Evolutionary conservation across 495 filamentous ascomycete genomes (phyloP).

Genomic region (Aspergillus indologenus): DNA sequence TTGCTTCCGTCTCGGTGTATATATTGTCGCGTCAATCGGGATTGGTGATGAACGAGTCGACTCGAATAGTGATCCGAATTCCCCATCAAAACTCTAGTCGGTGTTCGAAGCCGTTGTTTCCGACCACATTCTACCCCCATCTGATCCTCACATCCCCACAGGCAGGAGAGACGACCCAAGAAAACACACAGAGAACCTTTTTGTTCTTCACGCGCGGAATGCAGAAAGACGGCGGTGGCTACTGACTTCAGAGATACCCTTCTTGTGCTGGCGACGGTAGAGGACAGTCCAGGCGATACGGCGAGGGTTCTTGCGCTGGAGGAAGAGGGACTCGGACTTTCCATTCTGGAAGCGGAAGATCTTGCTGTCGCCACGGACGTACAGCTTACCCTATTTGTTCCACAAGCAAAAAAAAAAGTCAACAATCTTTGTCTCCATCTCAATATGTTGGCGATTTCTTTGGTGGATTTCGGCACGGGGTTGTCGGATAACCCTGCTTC

Average conservation of each 20-base stretch:
- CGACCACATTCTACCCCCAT: too few relatives aligned
- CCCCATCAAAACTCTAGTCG: not conserved
- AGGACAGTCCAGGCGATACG: conserved; percentile 98
- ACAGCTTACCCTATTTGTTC: conserved; percentile 83
- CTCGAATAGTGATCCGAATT: not conserved
- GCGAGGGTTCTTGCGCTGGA: conserved; percentile 99
- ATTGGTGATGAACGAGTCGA: too few relatives aligned
- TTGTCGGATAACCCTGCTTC: conserved; percentile 3
- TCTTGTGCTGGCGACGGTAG: conserved; percentile 97
- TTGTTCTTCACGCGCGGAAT: conserved; percentile 14
- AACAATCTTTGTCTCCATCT: conserved; percentile 9
- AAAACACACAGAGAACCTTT: conserved; percentile 22
- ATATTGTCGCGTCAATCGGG: too few relatives aligned
- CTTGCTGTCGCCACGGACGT: conserved; percentile 99
- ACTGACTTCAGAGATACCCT: conserved; percentile 99
- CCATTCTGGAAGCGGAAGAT: conserved; percentile 99
- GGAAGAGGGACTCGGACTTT: conserved; percentile 99
- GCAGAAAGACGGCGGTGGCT: conserved; percentile 19
- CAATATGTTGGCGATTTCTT: too few relatives aligned
- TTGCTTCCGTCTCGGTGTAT: too few relatives aligned
- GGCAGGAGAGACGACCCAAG: conserved; percentile 1
- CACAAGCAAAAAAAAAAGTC: conserved; percentile 25
- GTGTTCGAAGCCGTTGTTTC: too few relatives aligned
- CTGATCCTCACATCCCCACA: too few relatives aligned
- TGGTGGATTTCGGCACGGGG: not conserved